Base-by-base conservation (phyloP, 2,329 filamentous ascomycete genomes). In the Xylaria sp. region DNA sequence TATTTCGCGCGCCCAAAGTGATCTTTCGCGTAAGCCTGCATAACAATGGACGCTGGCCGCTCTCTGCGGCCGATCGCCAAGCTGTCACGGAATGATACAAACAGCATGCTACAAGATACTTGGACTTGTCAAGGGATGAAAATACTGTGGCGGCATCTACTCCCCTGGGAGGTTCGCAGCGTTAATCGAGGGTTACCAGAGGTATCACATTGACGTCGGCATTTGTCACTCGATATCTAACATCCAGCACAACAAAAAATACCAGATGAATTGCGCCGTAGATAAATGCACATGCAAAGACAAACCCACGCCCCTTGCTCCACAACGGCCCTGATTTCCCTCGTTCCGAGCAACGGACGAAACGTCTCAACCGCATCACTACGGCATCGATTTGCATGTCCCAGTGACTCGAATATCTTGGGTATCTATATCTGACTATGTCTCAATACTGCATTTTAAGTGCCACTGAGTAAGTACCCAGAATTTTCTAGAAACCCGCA, bases 221-320 rank as follows among this genome's bases (percentile, higher is more conserved):
- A 33, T 33, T 7, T 33, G 9, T 33, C 31, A 7, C 9, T 51
- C 48, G 13, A 51, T 20, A 13, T 23, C 9, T 13, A n/a, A 25
- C 15, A 31, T 52, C 2, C 28, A 31, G 7, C 49, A 31, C 18
- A 6, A 25, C 13, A n/a, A 31, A 25, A 52, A n/a, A 28, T 5
- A 31, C 25, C 25, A 18, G 15, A 31, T 28, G 15, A 18, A 28
- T 23, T 51, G 25, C 48, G 25, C 20, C 31, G 31, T 33, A 33
- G 31, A 13, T 31, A 52, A 15, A 31, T 7, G 31, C 15, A 18
- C 13, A 52, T 31, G 13, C n/a, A 4, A 23, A 13, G 18, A 25
- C 20, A n/a, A 57, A 36, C 41, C 15, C 33, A 57, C 54, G 25
- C n/a, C n/a, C 18, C 52, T 36, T 20, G 52, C 52, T 55, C 54